Percentiles rank a stretch among this genome's conserved stretches.
phyloP scores from a whole-genome alignment of 73 alveolate species.

The Symbiodinium natans region DNA sequence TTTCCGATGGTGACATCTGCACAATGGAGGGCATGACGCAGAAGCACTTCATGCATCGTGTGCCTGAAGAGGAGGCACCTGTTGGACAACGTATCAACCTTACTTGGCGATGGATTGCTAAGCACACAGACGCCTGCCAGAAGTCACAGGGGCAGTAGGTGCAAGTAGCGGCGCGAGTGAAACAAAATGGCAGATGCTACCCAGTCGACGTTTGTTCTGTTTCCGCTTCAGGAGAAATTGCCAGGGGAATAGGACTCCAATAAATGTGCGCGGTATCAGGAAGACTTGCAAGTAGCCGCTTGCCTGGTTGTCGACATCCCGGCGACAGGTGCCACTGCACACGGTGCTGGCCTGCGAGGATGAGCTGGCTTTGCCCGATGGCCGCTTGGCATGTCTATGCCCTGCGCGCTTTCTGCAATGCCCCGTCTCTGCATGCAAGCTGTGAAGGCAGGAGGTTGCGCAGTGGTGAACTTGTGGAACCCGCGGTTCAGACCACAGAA shows the following conservation, averaged over 20 bases:
- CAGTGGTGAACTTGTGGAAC: conserved; percentile 10
- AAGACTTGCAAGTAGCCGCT: too few species aligned
- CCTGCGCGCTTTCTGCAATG: background rate
- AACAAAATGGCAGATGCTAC: background rate
- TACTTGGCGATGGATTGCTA: conserved; percentile 86
- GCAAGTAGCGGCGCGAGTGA: background rate
- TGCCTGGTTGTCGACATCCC: too few species aligned
- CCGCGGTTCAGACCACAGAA: background rate
- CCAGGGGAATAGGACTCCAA: too few species aligned
- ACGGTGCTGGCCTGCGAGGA: conserved; percentile 59
- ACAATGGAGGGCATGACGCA: conserved; percentile 94
- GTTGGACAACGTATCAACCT: conserved; percentile 70
- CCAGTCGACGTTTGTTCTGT: background rate
- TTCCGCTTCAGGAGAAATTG: background rate
- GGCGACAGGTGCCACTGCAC: conserved; percentile 77
- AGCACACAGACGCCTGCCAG: background rate
- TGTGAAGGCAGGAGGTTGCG: conserved; percentile 16
- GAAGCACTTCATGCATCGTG: conserved; percentile 92
- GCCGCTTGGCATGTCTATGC: background rate
- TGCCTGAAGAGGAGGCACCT: conserved; percentile 62
- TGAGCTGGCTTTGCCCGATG: conserved; percentile 60
- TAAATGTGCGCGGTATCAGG: too few species aligned
- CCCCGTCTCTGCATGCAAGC: background rate
- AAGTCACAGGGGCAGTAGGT: background rate
- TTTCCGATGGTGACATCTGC: conserved; percentile 80